These are phyloP conservation scores for Quercus berberidifolia DNA, from an alignment of 306 rosid species.

Conservation along the genomic window DNA sequence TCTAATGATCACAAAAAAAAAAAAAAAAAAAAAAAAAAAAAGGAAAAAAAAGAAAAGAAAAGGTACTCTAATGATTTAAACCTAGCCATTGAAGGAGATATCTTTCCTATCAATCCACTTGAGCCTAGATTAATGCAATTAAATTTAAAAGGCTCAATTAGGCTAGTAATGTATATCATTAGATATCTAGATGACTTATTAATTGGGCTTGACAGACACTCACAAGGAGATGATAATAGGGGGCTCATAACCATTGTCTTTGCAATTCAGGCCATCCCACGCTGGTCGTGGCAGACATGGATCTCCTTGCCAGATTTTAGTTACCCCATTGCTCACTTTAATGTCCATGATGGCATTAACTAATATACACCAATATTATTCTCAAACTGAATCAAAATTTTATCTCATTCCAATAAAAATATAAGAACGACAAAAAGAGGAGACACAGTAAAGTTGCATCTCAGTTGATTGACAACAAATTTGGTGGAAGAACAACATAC, in stretches of 20 bases:
- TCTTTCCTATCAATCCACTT: conserved; percentile 35
- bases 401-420: neutral
- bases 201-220: conserved; percentile 7
- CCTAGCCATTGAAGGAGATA: conserved; percentile 21
- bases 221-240: conserved; percentile 39
- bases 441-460: neutral
- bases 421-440: neutral
- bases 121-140: conserved; percentile 36
- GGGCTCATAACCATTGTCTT: conserved; percentile 20
- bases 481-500: conserved; percentile 17
- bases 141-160: conserved; percentile 1
- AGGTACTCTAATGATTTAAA: conserved; percentile 2
- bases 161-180: neutral
- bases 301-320: conserved; percentile 50
- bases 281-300: conserved; percentile 39
- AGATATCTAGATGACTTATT: neutral
- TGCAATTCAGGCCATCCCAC: conserved; percentile 49
- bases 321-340: conserved; percentile 22
- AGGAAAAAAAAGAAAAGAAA: no score
- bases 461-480: no score
- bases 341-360: conserved; percentile 37
- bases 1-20: no score
- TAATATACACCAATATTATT: conserved; percentile 5
- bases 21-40: no score
- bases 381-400: no score